Evolutionary conservation across 257 asterid species (phyloP), one percentile per base, ranked within the genome.

Genomic region (Solanum chiquidenum): DNA sequence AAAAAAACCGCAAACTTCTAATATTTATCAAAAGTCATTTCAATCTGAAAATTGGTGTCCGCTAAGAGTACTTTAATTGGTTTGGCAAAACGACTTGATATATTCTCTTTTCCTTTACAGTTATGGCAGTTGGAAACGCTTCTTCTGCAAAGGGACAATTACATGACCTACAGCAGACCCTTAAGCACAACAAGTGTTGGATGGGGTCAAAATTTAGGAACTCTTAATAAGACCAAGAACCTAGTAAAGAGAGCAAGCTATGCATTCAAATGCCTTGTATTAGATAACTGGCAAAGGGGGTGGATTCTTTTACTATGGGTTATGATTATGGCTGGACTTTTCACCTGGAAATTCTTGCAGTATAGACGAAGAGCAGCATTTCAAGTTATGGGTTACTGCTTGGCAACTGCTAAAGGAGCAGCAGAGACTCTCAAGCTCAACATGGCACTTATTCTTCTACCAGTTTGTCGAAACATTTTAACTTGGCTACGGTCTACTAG

Each of bases 121-220:
- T 90, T 96, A 93, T 96, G 99, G 99, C 99, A 95, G 91, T 88
- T 96, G 94, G 99, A 96, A 87, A 87, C 98, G 66, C 95, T 95
- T 74, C 97, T 96, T 7, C 93, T 96, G 16, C 98, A 94, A 93
- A 92, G 96, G 79, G 97, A 96, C 88, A 91, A 88, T 23, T 96
- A 95, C 89, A 94, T 96, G 99, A 93, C 92, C 92, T 93, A 94
- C 94, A 96, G 99, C 92, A 92, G 98, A 72, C 94, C 98, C 13
- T 89, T 96, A 5, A 96, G 98, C 87, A 90, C 95, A 89, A 87
- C 94, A 25, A 94, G 98, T 33, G 92, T 76, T 7, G 95, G 95
- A 83, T 94, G 98, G 98, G 92, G 93, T 88, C 95, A 92, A 69
- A 94, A 93, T 27, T 31, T 93, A 29, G 91, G 93, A 34, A 90